A percentile compares a stretch with the other conserved stretches of the same genome.
phyloP scores from a whole-genome alignment of 2,329 filamentous ascomycete genomes.

The Emericellopsis cladophorae region DNA sequence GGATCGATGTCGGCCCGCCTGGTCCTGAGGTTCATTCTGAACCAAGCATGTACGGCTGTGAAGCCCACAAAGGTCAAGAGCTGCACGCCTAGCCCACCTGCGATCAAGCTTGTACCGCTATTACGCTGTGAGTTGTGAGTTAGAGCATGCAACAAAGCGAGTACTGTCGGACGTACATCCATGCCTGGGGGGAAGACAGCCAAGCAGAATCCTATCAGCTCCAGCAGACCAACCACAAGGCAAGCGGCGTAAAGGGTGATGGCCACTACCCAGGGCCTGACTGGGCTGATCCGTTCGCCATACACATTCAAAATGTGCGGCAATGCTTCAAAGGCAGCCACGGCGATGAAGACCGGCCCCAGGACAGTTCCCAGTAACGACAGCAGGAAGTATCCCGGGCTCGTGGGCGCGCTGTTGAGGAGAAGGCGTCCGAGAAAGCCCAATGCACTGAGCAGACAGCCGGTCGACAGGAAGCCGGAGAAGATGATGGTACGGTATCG shows the following conservation, averaged over 20 bases:
- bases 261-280: slow-evolving; percentile 19
- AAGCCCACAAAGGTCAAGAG: slow-evolving; percentile 24
- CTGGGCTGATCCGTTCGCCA: slow-evolving; percentile 25
- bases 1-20: slow-evolving; percentile 23
- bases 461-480: slow-evolving; percentile 23
- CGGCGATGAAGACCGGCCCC: slow-evolving; percentile 31
- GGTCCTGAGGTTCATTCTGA: slow-evolving; percentile 23
- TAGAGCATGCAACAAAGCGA: too few relatives aligned
- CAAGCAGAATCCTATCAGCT: slow-evolving; percentile 27
- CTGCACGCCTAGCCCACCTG: slow-evolving; percentile 32
- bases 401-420: slow-evolving; percentile 19
- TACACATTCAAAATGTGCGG: slow-evolving; percentile 34
- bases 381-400: slow-evolving; percentile 24
- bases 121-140: slow-evolving; percentile 10
- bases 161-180: too few relatives aligned
- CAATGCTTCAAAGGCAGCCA: slow-evolving; percentile 28
- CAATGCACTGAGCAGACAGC: slow-evolving; percentile 28
- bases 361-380: slow-evolving; percentile 32
- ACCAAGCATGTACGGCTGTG: slow-evolving; percentile 23
- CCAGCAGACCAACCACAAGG: slow-evolving; percentile 19
- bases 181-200: not conserved
- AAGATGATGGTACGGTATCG: slow-evolving; percentile 26
- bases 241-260: slow-evolving; percentile 20
- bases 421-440: slow-evolving; percentile 33
- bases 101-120: slow-evolving; percentile 23